Base-by-base conservation (phyloP, 176 grass and related monocot genomes). In the Carex pumila region DNA sequence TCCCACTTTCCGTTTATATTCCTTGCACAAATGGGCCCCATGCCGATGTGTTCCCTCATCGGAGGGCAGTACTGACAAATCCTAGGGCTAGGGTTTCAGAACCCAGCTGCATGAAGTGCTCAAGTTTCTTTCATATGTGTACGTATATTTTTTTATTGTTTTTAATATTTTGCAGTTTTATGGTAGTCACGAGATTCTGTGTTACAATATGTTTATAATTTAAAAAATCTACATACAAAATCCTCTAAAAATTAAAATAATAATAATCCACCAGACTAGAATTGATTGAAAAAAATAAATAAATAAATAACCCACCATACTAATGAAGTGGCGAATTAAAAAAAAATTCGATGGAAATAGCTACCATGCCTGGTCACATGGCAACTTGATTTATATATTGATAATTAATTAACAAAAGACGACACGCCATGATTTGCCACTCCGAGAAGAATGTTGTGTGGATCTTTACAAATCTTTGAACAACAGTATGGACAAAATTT, bases 391-490 rank as follows among this genome's bases (percentile, higher is more conserved):
- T 67, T 29, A 64, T 30, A 12, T 50, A 50, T 50, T 19, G 37
- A 10, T 25, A 74, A 50, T 22, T 25, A 54, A 75, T 57, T 78
- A 18, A 32, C 32, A 32, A 78, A 57, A 56, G 19, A 78, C 34
- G 13, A 78, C 22, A 7, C 29, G 52, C 73, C 50, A 78, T 75
- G 71, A 75, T 56, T 29, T 36, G 21, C 50, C 52, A 55, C 3
- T 78, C 52, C 73, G 6, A 78, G 52, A 77, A 77, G 50, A 57
- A 34, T 30, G 73, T 77, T 49, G 22, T 56, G 12, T 77, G 73
- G 73, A 50, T 25, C 73, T 77, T 32, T 77, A 34, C 73, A 56
- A 77, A 77, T 77, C 73, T 77, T 50, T 50, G 50, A 77, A 77
- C 12, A 31, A 18, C 50, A 77, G 25, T 77, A 32, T 77, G 50